Evolutionary conservation across 257 asterid species (phyloP).

Genomic region (Solanum medicagineum): DNA sequence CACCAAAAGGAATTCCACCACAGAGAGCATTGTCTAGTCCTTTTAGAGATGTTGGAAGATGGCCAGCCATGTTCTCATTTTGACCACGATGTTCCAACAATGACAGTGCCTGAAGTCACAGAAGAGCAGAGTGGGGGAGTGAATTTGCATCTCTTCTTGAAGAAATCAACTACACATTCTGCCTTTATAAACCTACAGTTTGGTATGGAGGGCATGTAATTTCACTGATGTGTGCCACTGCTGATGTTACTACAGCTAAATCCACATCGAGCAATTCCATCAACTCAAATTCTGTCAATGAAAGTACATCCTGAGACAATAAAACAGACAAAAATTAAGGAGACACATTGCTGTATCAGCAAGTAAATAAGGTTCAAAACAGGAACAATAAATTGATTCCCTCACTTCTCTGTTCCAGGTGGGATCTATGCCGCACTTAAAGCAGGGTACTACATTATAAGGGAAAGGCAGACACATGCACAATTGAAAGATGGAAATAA

Average conservation of each 20-base stretch:
- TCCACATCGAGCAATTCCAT: constrained; percentile 82
- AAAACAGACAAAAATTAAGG: neutral
- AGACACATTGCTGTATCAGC: neutral
- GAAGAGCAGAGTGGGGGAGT: neutral
- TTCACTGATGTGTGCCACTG: constrained; percentile 65
- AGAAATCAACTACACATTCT: neutral
- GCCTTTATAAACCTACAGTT: constrained; percentile 29
- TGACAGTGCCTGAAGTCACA: constrained; percentile 40
- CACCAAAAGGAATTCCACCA: constrained; percentile 89
- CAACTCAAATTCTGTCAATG: constrained; percentile 68
- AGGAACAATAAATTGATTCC: neutral
- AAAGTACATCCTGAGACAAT: constrained; percentile 53
- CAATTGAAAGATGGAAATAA: neutral
- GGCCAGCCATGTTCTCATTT: constrained; percentile 62
- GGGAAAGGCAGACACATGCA: neutral
- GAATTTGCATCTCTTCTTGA: neutral
- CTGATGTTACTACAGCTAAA: constrained; percentile 44
- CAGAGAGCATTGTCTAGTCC: constrained; percentile 71
- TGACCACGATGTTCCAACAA: constrained; percentile 46
- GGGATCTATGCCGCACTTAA: neutral
- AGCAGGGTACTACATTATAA: neutral
- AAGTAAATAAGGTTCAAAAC: neutral
- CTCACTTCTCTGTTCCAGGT: neutral
- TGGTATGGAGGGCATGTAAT: constrained; percentile 63
- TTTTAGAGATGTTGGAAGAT: constrained; percentile 64